These are phyloP conservation scores for Lentinula guzmanii DNA, from an alignment of 768 basidiomycete genomes.

Conservation along the genomic window DNA sequence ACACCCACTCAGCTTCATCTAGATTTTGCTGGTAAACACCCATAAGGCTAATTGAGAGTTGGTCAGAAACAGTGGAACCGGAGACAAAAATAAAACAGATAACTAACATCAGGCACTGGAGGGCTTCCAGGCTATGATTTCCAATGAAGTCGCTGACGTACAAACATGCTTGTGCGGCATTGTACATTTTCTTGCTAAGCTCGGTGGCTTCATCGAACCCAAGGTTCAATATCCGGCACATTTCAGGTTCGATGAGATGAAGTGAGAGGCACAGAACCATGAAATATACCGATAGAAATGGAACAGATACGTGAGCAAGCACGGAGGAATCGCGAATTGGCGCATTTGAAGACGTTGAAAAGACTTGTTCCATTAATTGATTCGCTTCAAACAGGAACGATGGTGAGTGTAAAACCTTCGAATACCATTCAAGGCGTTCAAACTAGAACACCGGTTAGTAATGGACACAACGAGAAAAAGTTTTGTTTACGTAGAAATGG, in stretches of 20 bases:
- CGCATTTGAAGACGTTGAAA: background rate
- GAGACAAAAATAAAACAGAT: background rate
- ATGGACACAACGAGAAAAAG: background rate
- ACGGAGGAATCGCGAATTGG: background rate
- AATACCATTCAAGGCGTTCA: slow-evolving; percentile 15
- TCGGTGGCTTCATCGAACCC: slow-evolving; percentile 10
- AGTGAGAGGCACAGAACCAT: slow-evolving; percentile 19
- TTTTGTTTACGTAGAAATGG: slow-evolving; percentile 15
- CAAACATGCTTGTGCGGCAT: slow-evolving; percentile 20
- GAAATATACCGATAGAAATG: slow-evolving; percentile 16
- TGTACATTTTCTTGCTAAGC: slow-evolving; percentile 17
- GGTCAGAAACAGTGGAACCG: background rate
- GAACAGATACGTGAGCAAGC: slow-evolving; percentile 6
- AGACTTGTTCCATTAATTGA: background rate
- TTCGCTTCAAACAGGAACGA: slow-evolving; percentile 14
- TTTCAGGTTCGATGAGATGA: slow-evolving; percentile 16
- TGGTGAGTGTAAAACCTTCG: slow-evolving; percentile 18
- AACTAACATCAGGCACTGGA: slow-evolving; percentile 20
- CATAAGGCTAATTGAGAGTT: slow-evolving; percentile 16
- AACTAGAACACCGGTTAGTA: slow-evolving; percentile 5
- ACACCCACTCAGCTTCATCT: slow-evolving; percentile 19
- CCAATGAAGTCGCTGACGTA: slow-evolving; percentile 19
- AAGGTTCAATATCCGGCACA: slow-evolving; percentile 14
- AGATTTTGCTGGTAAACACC: slow-evolving; percentile 22
- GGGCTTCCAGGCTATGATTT: slow-evolving; percentile 17